Evolutionary conservation across 495 filamentous ascomycete species (phyloP).

Genomic region (Parachaetomium inaequale): DNA sequence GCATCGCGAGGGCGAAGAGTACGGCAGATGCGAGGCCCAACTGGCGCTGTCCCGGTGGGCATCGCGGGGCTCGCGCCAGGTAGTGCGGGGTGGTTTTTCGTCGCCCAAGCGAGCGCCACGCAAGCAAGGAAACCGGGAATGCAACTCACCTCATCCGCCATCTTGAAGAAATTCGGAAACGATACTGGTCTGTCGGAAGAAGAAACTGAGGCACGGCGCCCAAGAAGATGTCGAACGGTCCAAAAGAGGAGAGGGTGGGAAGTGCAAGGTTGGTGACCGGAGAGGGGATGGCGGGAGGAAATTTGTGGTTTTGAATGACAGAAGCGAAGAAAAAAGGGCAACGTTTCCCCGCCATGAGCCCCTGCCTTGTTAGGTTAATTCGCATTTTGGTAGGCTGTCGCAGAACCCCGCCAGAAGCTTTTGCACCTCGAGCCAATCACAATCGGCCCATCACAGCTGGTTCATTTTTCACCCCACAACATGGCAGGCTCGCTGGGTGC

Average conservation of each 20-base stretch:
- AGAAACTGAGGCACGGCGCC: conserved; percentile 30
- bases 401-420: not conserved
- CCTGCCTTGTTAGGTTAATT: not conserved
- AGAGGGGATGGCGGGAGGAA: conserved; percentile 29
- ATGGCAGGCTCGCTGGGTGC: not conserved
- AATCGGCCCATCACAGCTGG: not conserved
- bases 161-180: conserved; percentile 40
- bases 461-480: not conserved
- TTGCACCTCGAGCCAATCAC: not conserved
- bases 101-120: conserved; percentile 15
- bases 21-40: not conserved
- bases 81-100: conserved; percentile 34
- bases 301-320: conserved; percentile 29
- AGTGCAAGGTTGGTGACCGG: conserved; percentile 22
- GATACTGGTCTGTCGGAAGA: conserved; percentile 29
- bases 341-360: conserved; percentile 20
- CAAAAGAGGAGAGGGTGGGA: conserved; percentile 23
- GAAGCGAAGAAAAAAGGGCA: conserved; percentile 24
- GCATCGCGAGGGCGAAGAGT: not conserved
- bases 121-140: not conserved
- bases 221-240: conserved; percentile 25
- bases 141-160: conserved; percentile 49
- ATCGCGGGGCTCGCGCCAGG: conserved; percentile 26
- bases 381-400: conserved; percentile 1
- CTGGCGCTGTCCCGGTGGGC: not conserved